These are phyloP conservation scores for Tetradesmus obliquus DNA, from an alignment of 139 green algal genomes.

Conservation along the genomic window DNA sequence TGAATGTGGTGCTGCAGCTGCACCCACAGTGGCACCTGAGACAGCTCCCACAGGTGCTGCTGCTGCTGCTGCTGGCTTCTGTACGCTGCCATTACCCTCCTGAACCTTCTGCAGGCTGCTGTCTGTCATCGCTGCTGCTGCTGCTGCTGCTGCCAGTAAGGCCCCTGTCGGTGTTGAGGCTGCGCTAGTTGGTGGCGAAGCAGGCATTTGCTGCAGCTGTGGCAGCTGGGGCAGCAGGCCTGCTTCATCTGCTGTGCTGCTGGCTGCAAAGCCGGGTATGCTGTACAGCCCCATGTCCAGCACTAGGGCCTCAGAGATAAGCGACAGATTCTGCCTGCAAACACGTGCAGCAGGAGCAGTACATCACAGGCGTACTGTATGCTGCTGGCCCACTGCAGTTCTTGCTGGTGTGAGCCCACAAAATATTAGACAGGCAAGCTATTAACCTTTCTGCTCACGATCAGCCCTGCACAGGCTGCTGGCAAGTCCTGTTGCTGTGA, in stretches of 20 bases:
- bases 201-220: neutral
- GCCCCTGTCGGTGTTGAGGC: neutral
- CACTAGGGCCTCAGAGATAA: conserved; percentile 44
- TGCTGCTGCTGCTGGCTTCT: neutral
- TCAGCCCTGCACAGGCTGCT: too few relatives aligned
- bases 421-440: too few relatives aligned
- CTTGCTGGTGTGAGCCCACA: too few relatives aligned
- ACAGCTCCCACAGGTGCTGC: neutral
- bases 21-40: neutral
- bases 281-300: conserved; percentile 62
- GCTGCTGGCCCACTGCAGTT: too few relatives aligned
- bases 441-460: too few relatives aligned
- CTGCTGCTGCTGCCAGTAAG: neutral
- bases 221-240: conserved; percentile 6
- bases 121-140: neutral
- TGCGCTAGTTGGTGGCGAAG: neutral
- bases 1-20: neutral
- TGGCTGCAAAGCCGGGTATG: neutral
- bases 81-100: neutral
- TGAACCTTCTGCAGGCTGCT: neutral
- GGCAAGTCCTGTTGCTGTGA: neutral
- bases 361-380: neutral
- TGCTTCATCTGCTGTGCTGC: neutral
- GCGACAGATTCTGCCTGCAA: conserved; percentile 23
- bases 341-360: neutral